Evolutionary conservation across 1,139 yeast genomes (phyloP).

Genomic region (Scheffersomyces cryptocercus): DNA sequence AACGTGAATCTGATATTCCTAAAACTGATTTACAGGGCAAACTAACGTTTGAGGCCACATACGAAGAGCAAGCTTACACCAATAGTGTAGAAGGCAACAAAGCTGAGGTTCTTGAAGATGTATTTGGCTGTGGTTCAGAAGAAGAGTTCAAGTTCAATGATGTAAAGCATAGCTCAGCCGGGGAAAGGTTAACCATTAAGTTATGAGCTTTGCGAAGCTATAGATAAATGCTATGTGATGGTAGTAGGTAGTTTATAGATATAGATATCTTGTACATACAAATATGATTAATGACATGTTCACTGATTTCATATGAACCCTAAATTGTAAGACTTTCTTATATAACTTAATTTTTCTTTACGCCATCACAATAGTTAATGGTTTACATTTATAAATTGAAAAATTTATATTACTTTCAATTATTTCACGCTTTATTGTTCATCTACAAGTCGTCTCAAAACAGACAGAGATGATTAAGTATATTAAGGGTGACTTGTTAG

Average conservation of each 20-base stretch:
- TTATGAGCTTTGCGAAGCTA: no score
- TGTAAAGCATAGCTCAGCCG: conserved; percentile 42
- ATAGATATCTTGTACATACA: conserved; percentile 1
- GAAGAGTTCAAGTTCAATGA: conserved; percentile 42
- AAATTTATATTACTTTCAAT: no score
- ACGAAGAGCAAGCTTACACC: conserved; percentile 27
- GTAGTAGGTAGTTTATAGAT: no score
- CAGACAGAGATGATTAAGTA: conserved; percentile 37
- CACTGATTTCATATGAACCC: no score
- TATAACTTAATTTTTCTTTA: no score
- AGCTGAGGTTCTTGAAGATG: conserved; percentile 16
- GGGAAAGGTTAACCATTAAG: conserved; percentile 31
- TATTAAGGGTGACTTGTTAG: conserved; percentile 61
- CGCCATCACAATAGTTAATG: background rate
- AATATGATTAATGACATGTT: background rate
- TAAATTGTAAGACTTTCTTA: background rate
- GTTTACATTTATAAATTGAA: background rate
- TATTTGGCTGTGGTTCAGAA: conserved; percentile 52
- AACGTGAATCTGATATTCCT: background rate
- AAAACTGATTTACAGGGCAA: background rate
- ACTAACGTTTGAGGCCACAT: conserved; percentile 31
- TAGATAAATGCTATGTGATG: no score
- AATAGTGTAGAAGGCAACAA: conserved; percentile 6
- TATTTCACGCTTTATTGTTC: no score
- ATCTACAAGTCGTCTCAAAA: no score